A percentile compares a stretch with the other conserved stretches of the same genome.
Conservation (phyloP, 768 basidiomycete genomes). For the Tylopilus sp. region DNA sequence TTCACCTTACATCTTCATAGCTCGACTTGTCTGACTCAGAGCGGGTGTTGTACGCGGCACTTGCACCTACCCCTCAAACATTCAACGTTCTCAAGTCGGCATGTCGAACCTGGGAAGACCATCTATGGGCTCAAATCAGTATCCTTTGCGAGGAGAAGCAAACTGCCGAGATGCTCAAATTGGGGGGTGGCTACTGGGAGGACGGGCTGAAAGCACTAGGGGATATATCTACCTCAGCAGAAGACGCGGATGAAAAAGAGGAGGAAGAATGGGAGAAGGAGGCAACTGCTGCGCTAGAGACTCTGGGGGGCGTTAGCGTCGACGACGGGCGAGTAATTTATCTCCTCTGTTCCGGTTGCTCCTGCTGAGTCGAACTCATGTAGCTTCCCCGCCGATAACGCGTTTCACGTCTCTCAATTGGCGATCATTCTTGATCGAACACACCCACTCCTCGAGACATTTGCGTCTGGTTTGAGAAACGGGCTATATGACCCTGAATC, state of each 20-base stretch:
- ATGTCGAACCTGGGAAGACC: conserved; percentile 91
- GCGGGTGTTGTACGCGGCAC: conserved; percentile 83
- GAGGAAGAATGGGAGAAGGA: conserved; percentile 67
- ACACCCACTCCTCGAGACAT: conserved; percentile 62
- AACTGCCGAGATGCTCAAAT: conserved; percentile 58
- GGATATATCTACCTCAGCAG: conserved; percentile 30
- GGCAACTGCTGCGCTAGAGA: conserved; percentile 53
- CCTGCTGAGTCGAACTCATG: conserved; percentile 3
- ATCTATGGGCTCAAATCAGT: conserved; percentile 88
- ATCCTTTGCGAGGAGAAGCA: conserved; percentile 80
- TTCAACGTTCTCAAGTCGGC: conserved; percentile 62
- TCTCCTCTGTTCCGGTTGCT: neutral
- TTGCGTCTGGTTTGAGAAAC: conserved; percentile 54
- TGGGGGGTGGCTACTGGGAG: conserved; percentile 81
- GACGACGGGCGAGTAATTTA: conserved; percentile 55
- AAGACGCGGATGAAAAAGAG: conserved; percentile 34
- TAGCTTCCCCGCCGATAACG: conserved; percentile 63
- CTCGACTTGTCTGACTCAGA: conserved; percentile 63
- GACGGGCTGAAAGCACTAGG: conserved; percentile 48
- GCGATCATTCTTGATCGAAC: conserved; percentile 74
- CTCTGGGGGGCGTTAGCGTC: conserved; percentile 53
- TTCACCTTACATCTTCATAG: conserved; percentile 30
- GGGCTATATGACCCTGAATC: conserved; percentile 47
- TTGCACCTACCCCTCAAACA: conserved; percentile 71
- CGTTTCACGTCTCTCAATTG: conserved; percentile 80